These are phyloP conservation scores for Paraphaeosphaeria minitans DNA, from an alignment of 2,329 filamentous ascomycete genomes.

Conservation along the genomic window DNA sequence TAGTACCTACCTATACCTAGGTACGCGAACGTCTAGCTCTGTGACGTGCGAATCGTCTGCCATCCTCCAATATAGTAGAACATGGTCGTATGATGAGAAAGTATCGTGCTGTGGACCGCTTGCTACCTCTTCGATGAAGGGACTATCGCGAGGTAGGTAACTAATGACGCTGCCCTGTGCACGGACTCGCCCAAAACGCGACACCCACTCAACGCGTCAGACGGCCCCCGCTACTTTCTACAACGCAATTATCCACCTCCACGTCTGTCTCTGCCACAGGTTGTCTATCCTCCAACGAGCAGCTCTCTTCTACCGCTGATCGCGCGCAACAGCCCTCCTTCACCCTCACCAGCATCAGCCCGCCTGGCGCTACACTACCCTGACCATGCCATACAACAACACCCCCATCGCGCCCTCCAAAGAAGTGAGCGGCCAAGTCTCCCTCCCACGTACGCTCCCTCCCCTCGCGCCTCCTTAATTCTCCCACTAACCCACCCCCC, in stretches of 20 bases:
- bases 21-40: too few species aligned
- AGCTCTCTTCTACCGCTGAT: not conserved
- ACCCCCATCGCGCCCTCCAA: conserved; percentile 78
- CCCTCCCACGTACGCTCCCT: conserved; percentile 73
- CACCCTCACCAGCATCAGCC: not conserved
- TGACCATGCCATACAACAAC: conserved; percentile 85
- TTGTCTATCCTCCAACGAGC: too few species aligned
- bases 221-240: not conserved
- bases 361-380: not conserved
- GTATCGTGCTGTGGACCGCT: not conserved
- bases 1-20: too few species aligned
- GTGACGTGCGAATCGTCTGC: too few species aligned
- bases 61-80: too few species aligned
- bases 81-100: too few species aligned
- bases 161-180: not conserved
- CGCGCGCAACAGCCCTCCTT: not conserved
- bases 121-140: not conserved
- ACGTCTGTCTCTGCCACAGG: not conserved
- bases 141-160: too few species aligned
- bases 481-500: conserved; percentile 11
- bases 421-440: conserved; percentile 82
- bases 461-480: too few species aligned
- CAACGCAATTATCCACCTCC: not conserved
- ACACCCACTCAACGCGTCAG: conserved; percentile 4
- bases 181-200: not conserved